Base-by-base conservation (phyloP, 139 green algal genomes). In the Auxenochlorella pyrenoidosa region DNA sequence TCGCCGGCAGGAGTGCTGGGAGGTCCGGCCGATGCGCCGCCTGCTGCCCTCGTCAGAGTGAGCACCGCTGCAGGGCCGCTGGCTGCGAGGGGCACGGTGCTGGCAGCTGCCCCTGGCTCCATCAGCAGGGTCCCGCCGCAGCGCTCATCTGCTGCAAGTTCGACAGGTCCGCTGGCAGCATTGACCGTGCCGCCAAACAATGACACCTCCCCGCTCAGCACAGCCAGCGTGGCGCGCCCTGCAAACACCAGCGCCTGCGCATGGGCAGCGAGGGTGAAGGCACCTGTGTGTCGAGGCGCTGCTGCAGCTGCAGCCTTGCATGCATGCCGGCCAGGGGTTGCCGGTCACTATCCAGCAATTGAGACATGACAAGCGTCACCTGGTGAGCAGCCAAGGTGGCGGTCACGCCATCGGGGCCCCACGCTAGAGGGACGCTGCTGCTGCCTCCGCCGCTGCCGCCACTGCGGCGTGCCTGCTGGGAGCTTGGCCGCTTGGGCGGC, bases 131-230 rank as follows among this genome's bases (percentile, higher is more conserved):
- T 8, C 19, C 82, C 66, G 36, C 73, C 73, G 22, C 47, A 28
- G 47, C 84, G 73, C 66, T 71, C 86, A 22, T 90, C 86, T 1
- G 86, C 80, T 5, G n/a, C 68, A 32, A 90, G 54, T 32, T 87
- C n/a, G 19, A 82, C 21, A 19, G 59, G 12, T 41, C 51, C 72
- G 36, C 38, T 75, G 19, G 38, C 36, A 28, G 85, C 36, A 0
- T 28, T 86, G 5, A 89, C 19, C 0, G 60, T n/a, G 34, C 15
- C 30, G 8, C 85, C 85, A 19, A 30, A 32, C 2, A 41, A 26
- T 3, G 75, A 18, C 78, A 89, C 66, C 79, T 89, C 85, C 34
- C 85, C 85, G 47, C 75, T 79, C 51, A 85, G 85, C 58, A 89
- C 85, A 5, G 44, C 43, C 66, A 86, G 60, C 22, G 19, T 44